A percentile compares a stretch with the other conserved stretches of the same genome.
Conservation (phyloP, 768 basidiomycete species). For the Hemileccinum rubropunctum region DNA sequence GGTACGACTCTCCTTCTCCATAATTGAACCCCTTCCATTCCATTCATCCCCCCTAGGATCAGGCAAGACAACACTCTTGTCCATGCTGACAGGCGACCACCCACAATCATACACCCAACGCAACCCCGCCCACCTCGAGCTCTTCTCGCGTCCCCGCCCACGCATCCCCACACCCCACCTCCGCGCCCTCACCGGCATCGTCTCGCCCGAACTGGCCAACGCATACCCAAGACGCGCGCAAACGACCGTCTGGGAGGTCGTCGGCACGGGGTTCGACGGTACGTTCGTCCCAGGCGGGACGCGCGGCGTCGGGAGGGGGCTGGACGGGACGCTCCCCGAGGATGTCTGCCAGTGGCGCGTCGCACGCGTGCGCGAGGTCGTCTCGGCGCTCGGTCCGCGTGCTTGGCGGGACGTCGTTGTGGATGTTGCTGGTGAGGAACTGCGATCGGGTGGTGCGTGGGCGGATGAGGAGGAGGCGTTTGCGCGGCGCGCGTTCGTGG, state of each 20-base stretch:
- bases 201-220: constrained; percentile 87
- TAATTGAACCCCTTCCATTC: neutral
- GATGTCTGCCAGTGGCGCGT: constrained; percentile 39
- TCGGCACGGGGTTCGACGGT: constrained; percentile 90
- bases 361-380: constrained; percentile 51
- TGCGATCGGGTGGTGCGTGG: neutral
- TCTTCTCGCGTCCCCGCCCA: constrained; percentile 63
- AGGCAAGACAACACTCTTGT: constrained; percentile 92
- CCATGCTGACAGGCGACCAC: constrained; percentile 90
- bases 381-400: constrained; percentile 60
- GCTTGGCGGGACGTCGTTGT: constrained; percentile 33
- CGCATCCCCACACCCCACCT: constrained; percentile 67
- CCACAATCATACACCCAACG: constrained; percentile 87
- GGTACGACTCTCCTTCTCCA: constrained; percentile 42
- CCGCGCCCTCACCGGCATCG: constrained; percentile 67
- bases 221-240: constrained; percentile 77
- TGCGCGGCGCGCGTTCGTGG: constrained; percentile 52
- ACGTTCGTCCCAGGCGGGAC: constrained; percentile 58
- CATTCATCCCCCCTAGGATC: constrained; percentile 54
- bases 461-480: constrained; percentile 39
- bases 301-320: constrained; percentile 46
- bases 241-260: constrained; percentile 72
- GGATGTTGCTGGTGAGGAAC: neutral
- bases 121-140: constrained; percentile 40
- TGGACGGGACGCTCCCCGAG: constrained; percentile 36